phyloP scores from a whole-genome alignment of 1,139 yeast species.

The Debaryomycetaceae sp. region DNA sequence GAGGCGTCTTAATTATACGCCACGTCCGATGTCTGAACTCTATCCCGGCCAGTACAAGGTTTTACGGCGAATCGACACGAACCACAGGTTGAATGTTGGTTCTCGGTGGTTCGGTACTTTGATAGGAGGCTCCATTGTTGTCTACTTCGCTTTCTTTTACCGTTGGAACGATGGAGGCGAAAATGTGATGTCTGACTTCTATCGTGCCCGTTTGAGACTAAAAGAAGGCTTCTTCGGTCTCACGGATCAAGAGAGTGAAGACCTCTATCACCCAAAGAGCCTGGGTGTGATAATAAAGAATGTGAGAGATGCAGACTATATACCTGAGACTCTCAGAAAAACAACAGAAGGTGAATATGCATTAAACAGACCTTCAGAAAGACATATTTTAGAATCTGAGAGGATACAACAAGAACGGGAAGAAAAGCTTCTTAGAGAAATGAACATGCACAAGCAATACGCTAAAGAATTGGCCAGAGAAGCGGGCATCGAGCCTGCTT shows the following conservation, averaged over 20 bases:
- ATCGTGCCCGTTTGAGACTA: constrained; percentile 55
- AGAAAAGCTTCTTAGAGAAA: constrained; percentile 59
- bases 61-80: constrained; percentile 57
- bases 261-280: constrained; percentile 48
- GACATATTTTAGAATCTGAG: constrained; percentile 75
- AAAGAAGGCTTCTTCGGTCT: constrained; percentile 56
- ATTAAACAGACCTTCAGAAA: constrained; percentile 66
- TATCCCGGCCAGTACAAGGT: constrained; percentile 82
- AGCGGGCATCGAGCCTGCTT: constrained; percentile 11
- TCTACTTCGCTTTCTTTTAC: constrained; percentile 67
- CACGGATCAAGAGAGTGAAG: constrained; percentile 59
- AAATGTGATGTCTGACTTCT: constrained; percentile 66
- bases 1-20: constrained; percentile 71
- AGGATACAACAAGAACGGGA: constrained; percentile 67
- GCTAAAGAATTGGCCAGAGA: constrained; percentile 34
- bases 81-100: constrained; percentile 55
- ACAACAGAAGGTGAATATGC: constrained; percentile 48
- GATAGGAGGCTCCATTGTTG: constrained; percentile 42
- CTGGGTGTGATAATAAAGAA: constrained; percentile 32
- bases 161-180: constrained; percentile 87
- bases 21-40: constrained; percentile 68
- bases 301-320: constrained; percentile 43
- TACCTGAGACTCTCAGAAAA: constrained; percentile 36
- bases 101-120: constrained; percentile 50
- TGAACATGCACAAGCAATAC: constrained; percentile 34